Conservation (phyloP, 2,329 filamentous ascomycete species). For the Stagonosporopsis cucurbitacearum region DNA sequence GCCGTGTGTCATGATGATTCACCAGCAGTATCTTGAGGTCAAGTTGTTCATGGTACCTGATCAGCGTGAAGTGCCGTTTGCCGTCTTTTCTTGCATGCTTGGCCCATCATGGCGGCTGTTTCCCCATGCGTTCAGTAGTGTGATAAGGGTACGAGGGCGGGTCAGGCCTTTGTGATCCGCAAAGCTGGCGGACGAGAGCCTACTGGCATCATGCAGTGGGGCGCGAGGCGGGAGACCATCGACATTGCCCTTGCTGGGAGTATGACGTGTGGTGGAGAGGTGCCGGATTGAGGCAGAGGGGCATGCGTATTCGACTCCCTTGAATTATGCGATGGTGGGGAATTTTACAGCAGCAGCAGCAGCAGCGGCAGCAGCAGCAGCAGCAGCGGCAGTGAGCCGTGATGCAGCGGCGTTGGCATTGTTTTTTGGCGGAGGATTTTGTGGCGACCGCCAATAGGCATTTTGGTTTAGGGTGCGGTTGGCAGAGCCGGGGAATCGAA, state of each 20-base stretch:
- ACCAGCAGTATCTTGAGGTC: no score
- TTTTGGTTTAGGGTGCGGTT: constrained; percentile 14
- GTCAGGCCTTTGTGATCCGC: not conserved
- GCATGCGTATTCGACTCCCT: constrained; percentile 4
- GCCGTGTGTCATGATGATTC: not conserved
- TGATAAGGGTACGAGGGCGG: constrained; percentile 4
- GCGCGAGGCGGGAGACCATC: constrained; percentile 4
- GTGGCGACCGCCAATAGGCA: constrained; percentile 23
- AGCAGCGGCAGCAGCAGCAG: no score
- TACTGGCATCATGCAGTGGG: constrained; percentile 4
- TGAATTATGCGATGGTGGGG: constrained; percentile 13
- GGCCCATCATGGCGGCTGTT: not conserved
- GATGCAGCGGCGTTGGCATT: constrained; percentile 21
- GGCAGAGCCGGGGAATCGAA: constrained; percentile 10
- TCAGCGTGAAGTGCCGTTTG: not conserved
- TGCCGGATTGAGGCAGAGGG: not conserved
- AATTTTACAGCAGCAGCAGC: constrained; percentile 26
- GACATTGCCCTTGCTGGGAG: constrained; percentile 1
- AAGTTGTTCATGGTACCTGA: no score
- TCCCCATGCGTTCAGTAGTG: constrained; percentile 4
- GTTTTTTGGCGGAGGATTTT: not conserved
- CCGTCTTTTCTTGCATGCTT: not conserved
- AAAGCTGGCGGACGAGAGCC: not conserved
- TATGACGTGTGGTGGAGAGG: constrained; percentile 5
- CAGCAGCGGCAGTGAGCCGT: no score